Evolutionary conservation across 345 rosid species (phyloP), one percentile per base, ranked within the genome.

Genomic region (Pistacia atlantica): DNA sequence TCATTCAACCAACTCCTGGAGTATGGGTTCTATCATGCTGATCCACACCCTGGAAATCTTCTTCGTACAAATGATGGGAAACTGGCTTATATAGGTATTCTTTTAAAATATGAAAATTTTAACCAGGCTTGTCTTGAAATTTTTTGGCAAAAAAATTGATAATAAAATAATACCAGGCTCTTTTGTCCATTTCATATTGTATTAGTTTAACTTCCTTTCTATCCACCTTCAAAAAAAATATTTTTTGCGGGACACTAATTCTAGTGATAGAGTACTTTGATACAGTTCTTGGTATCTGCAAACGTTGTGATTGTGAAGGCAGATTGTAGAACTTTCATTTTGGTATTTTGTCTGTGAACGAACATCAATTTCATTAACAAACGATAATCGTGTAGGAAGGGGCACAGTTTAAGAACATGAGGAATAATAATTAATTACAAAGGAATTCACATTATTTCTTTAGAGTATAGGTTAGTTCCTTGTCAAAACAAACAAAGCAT

Each of bases 31-130:
- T 95, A 95, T 79, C 98, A 95, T 89, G 98, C 98, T 61, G 98
- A 95, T 88, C 98, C 98, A 74, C 98, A 95, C 81, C 98, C 97
- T 68, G 98, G 98, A 78, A 95, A 95, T 80, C 91, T 93, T 84
- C 85, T 95, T 35, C 95, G 98, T 37, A 91, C 98, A 35, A 81
- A 81, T 60, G 94, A 95, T 78, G 98, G 98, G 78, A 91, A 90
- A 81, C 91, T 95, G 60, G 98, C 98, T 65, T 95, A 95, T 85
- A 74, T 95, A 76, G 98, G 98, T 95, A 91, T 67, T 79, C 31
- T 37, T 77, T 57, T 25, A 20, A 17, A 58, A 51, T 46, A 63
- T 33, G 55, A 66, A 67, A 38, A 25, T 76, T 65, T 65, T 69
- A 22, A 38, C 8, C 4, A 63, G 42, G 28, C 62, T 35, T 6